Conservation (phyloP, 805 yeast genomes). For the Metschnikowia borealis region DNA sequence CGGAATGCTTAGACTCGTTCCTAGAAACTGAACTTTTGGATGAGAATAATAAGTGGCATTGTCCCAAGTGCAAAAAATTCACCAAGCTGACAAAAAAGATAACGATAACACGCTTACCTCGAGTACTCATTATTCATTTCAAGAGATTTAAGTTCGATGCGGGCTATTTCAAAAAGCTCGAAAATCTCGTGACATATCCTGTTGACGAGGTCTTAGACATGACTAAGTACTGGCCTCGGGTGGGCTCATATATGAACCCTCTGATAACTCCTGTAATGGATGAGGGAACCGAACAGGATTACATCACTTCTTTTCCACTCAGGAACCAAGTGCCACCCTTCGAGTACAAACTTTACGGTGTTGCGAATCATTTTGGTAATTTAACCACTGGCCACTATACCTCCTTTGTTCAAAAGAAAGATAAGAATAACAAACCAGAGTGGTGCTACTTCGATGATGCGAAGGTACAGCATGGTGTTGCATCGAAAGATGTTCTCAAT, state of each 20-base stretch:
- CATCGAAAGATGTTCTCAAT: slow-evolving; percentile 53
- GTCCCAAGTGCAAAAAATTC: slow-evolving; percentile 67
- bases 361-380: slow-evolving; percentile 80
- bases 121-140: slow-evolving; percentile 73
- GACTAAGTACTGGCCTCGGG: slow-evolving; percentile 68
- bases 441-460: slow-evolving; percentile 89
- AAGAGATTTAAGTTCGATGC: slow-evolving; percentile 65
- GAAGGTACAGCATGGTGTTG: slow-evolving; percentile 51
- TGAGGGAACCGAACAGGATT: slow-evolving; percentile 40
- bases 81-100: slow-evolving; percentile 66
- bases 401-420: slow-evolving; percentile 62
- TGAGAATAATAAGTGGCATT: slow-evolving; percentile 79
- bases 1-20: slow-evolving; percentile 74
- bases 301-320: slow-evolving; percentile 49
- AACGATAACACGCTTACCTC: slow-evolving; percentile 73
- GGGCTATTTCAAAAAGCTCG: slow-evolving; percentile 52
- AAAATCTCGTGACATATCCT: slow-evolving; percentile 67
- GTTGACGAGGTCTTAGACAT: slow-evolving; percentile 52
- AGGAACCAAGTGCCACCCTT: slow-evolving; percentile 82
- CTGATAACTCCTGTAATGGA: slow-evolving; percentile 22
- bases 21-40: slow-evolving; percentile 70
- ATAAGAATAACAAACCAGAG: slow-evolving; percentile 42
- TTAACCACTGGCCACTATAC: slow-evolving; percentile 89
- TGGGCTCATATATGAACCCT: slow-evolving; percentile 24
- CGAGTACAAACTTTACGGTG: slow-evolving; percentile 70